Conservation (phyloP, 768 basidiomycete species). For the Boletus sensibilis region DNA sequence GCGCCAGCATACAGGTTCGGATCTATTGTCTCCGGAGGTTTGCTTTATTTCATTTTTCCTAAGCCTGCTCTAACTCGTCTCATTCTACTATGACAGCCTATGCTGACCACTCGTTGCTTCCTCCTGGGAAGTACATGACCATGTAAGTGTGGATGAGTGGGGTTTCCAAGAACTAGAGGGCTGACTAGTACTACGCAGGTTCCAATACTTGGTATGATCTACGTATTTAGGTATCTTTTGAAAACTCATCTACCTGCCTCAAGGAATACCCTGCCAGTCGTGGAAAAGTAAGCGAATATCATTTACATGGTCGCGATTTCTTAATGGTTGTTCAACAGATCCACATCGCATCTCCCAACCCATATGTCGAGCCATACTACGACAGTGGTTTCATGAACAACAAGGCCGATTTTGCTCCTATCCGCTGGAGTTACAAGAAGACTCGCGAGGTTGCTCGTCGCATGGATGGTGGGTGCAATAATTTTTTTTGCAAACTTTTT, state of each 20-base stretch:
- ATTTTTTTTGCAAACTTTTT: neutral
- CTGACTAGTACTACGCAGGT: slow-evolving; percentile 24
- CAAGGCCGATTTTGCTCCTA: slow-evolving; percentile 74
- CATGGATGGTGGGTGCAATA: slow-evolving; percentile 54
- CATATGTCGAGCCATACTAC: slow-evolving; percentile 62
- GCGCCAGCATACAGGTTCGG: slow-evolving; percentile 44
- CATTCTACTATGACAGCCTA: slow-evolving; percentile 42
- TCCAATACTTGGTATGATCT: slow-evolving; percentile 55
- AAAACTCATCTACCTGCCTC: neutral
- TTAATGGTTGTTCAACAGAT: slow-evolving; percentile 40
- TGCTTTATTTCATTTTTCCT: neutral
- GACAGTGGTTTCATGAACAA: slow-evolving; percentile 80
- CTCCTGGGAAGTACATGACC: slow-evolving; percentile 69
- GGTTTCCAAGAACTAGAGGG: slow-evolving; percentile 22
- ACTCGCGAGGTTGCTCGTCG: slow-evolving; percentile 68
- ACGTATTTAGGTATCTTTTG: neutral
- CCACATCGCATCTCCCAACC: slow-evolving; percentile 58
- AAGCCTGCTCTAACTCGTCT: neutral
- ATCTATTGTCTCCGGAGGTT: slow-evolving; percentile 62
- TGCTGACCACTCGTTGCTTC: slow-evolving; percentile 67
- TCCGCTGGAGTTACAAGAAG: slow-evolving; percentile 78
- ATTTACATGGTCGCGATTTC: too few species aligned
- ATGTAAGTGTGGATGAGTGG: slow-evolving; percentile 41
- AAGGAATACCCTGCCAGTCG: slow-evolving; percentile 70
- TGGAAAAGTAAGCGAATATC: slow-evolving; percentile 48